Conservation (phyloP, 352 stramenopile species). For the Globisporangium middletonii region DNA sequence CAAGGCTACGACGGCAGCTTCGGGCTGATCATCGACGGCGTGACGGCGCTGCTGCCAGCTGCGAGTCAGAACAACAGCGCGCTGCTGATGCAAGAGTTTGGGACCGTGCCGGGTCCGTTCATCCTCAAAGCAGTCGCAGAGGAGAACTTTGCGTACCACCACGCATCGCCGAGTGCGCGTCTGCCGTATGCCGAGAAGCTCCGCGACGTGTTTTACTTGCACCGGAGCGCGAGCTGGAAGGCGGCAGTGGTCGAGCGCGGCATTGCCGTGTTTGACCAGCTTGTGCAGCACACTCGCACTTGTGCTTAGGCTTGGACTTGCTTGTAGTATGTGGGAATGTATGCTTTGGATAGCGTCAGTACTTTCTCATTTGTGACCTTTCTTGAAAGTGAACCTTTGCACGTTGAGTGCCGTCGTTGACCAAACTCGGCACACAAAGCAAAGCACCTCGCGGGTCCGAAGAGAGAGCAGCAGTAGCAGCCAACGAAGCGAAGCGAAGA, state of each 20-base stretch:
- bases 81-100: constrained; percentile 60
- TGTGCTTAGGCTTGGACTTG: neutral
- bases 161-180: constrained; percentile 31
- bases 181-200: constrained; percentile 57
- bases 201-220: constrained; percentile 74
- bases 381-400: too few species aligned
- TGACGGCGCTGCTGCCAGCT: constrained; percentile 20
- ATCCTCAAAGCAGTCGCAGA: constrained; percentile 54
- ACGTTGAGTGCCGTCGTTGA: too few species aligned
- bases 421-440: too few species aligned
- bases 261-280: constrained; percentile 38
- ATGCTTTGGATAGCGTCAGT: too few species aligned
- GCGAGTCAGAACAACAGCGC: neutral
- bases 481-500: too few species aligned
- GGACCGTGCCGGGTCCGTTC: constrained; percentile 49
- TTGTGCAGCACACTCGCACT: constrained; percentile 9
- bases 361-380: too few species aligned
- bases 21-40: constrained; percentile 36
- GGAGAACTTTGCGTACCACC: constrained; percentile 54
- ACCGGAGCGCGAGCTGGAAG: constrained; percentile 64
- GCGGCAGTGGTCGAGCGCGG: constrained; percentile 43
- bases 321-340: too few species aligned
- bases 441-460: too few species aligned
- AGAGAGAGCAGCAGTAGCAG: too few species aligned
- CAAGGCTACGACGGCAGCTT: constrained; percentile 49